These are phyloP conservation scores for Umbilicus rupestris DNA, from an alignment of 164 flowering plant genomes.

Conservation along the genomic window DNA sequence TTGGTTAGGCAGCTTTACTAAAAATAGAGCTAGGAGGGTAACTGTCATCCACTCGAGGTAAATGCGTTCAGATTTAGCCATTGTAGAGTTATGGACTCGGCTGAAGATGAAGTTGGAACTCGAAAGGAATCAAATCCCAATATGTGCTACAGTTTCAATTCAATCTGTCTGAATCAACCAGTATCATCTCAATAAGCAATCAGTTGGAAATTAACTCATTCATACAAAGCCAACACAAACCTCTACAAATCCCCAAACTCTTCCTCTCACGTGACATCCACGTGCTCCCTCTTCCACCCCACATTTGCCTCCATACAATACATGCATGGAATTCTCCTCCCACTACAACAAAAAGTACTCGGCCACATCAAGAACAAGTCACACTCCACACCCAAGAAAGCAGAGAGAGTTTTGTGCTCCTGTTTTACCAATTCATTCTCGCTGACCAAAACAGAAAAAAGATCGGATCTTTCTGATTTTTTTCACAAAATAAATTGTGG, in stretches of 20 bases:
- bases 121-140: neutral
- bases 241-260: neutral
- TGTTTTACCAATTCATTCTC: neutral
- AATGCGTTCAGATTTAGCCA: neutral
- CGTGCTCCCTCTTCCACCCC: neutral
- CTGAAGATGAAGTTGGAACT: neutral
- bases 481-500: no score
- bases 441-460: neutral
- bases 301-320: neutral
- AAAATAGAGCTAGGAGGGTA: neutral
- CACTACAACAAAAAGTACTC: no score
- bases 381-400: neutral
- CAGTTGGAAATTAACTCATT: no score
- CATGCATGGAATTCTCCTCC: slow-evolving; percentile 10
- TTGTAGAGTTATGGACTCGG: neutral
- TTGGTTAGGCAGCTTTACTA: slow-evolving; percentile 4
- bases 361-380: no score
- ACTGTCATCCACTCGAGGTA: neutral
- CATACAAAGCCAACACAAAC: no score
- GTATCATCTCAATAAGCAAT: no score
- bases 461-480: no score
- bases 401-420: neutral
- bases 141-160: neutral
- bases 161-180: neutral
- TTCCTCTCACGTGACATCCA: neutral